Evolutionary conservation across 495 filamentous ascomycete species (phyloP).

Genomic region (Aspergillus homomorphus): DNA sequence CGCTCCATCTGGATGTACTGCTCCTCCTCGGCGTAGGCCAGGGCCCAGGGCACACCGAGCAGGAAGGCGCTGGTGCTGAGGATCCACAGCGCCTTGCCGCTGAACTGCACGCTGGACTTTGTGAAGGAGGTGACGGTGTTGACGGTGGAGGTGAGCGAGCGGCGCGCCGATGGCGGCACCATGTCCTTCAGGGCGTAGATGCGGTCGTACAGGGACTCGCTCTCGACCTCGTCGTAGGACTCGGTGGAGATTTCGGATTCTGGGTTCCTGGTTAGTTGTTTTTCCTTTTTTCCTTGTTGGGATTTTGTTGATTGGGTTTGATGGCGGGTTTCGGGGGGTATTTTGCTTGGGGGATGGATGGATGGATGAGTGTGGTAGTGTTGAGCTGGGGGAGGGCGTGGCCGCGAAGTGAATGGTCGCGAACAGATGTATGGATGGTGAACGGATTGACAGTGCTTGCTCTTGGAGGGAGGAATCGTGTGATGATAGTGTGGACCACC

Average conservation of each 20-base stretch:
- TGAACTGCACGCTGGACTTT: constrained; percentile 59
- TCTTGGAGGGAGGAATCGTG: no score
- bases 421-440: no score
- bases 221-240: constrained; percentile 41
- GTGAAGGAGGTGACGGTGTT: constrained; percentile 55
- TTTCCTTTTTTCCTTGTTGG: neutral
- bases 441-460: no score
- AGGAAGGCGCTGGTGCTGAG: constrained; percentile 83
- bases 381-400: neutral
- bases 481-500: no score
- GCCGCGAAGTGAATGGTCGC: neutral
- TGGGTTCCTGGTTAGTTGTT: constrained; percentile 12
- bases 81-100: constrained; percentile 83
- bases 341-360: constrained; percentile 3
- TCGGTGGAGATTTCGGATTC: constrained; percentile 56
- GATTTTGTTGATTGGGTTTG: neutral
- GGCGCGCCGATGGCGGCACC: constrained; percentile 77
- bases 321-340: neutral
- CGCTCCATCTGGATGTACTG: constrained; percentile 93
- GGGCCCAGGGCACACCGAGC: constrained; percentile 85
- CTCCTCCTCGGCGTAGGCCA: constrained; percentile 93
- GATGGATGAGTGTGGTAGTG: constrained; percentile 8
- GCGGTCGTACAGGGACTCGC: constrained; percentile 73
- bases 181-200: constrained; percentile 87
- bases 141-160: constrained; percentile 59